These are phyloP conservation scores for Nemania serpens DNA, from an alignment of 2,329 filamentous ascomycete genomes.

Conservation along the genomic window DNA sequence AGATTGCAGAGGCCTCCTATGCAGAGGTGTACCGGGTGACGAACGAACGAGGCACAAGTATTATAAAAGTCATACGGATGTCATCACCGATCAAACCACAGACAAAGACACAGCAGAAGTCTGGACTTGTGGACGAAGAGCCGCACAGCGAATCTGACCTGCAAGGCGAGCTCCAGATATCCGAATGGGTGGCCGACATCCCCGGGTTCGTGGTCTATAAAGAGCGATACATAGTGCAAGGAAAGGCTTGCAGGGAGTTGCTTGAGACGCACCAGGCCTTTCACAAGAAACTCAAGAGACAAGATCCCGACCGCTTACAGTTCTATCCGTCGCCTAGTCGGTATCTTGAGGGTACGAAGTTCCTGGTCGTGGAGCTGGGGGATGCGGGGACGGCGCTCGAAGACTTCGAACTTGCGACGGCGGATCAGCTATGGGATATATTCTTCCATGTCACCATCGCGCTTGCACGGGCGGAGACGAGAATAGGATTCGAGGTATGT, in stretches of 20 bases:
- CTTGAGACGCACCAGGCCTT: slow-evolving; percentile 65
- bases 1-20: slow-evolving; percentile 70
- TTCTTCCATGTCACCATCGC: slow-evolving; percentile 65
- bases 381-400: slow-evolving; percentile 66
- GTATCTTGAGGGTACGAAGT: slow-evolving; percentile 62
- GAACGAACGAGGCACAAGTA: slow-evolving; percentile 63
- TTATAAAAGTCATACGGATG: slow-evolving; percentile 68
- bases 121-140: slow-evolving; percentile 62
- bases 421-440: slow-evolving; percentile 65
- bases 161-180: slow-evolving; percentile 64
- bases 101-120: slow-evolving; percentile 59
- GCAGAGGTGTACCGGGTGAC: slow-evolving; percentile 68
- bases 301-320: slow-evolving; percentile 60
- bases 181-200: slow-evolving; percentile 66
- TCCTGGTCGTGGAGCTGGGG: slow-evolving; percentile 66
- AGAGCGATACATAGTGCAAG: slow-evolving; percentile 63
- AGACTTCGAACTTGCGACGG: slow-evolving; percentile 55
- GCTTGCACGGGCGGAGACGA: slow-evolving; percentile 61
- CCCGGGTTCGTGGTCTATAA: slow-evolving; percentile 70
- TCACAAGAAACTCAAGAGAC: slow-evolving; percentile 57
- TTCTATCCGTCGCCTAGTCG: slow-evolving; percentile 66
- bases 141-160: slow-evolving; percentile 60
- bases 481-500: slow-evolving; percentile 63
- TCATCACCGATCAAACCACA: slow-evolving; percentile 61
- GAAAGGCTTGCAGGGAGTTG: slow-evolving; percentile 57